These are phyloP conservation scores for Coemansia sp. DNA, from an alignment of 192 early-diverging fungal species.

Conservation along the genomic window DNA sequence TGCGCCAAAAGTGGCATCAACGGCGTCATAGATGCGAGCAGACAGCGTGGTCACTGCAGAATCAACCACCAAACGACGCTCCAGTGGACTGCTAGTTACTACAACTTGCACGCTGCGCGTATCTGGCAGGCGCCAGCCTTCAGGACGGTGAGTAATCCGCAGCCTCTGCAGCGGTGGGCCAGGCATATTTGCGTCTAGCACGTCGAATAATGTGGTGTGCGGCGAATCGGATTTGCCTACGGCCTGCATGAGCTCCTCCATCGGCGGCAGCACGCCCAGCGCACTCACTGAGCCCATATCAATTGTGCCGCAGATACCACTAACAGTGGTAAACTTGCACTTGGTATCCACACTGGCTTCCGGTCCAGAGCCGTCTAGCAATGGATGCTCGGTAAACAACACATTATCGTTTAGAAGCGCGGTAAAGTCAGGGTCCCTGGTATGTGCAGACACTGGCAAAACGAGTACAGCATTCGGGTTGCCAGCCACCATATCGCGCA, in stretches of 20 bases:
- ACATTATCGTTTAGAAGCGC: conserved; percentile 43
- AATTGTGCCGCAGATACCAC: conserved; percentile 43
- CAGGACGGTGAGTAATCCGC: conserved; percentile 7
- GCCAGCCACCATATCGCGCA: conserved; percentile 43
- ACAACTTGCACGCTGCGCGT: conserved; percentile 26
- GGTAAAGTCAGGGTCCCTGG: conserved; percentile 17
- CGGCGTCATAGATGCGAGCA: conserved; percentile 23
- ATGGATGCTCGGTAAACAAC: background rate
- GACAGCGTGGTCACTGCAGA: conserved; percentile 47
- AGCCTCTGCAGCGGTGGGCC: conserved; percentile 27
- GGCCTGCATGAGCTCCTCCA: conserved; percentile 45
- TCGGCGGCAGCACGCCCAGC: conserved; percentile 42
- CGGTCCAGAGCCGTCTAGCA: background rate
- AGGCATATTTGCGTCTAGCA: conserved; percentile 19
- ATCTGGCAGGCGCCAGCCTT: conserved; percentile 24
- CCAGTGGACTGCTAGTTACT: conserved; percentile 25
- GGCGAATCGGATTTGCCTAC: conserved; percentile 33
- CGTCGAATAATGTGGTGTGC: conserved; percentile 44
- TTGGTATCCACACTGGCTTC: background rate
- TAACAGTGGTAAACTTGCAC: conserved; percentile 38
- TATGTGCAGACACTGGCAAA: conserved; percentile 16
- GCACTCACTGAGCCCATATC: conserved; percentile 34
- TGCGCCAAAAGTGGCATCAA: conserved; percentile 22
- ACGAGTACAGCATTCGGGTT: conserved; percentile 24
- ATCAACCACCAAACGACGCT: conserved; percentile 40